Base-by-base conservation (phyloP, 2,329 filamentous ascomycete genomes). In the Colletotrichum tabaci region DNA sequence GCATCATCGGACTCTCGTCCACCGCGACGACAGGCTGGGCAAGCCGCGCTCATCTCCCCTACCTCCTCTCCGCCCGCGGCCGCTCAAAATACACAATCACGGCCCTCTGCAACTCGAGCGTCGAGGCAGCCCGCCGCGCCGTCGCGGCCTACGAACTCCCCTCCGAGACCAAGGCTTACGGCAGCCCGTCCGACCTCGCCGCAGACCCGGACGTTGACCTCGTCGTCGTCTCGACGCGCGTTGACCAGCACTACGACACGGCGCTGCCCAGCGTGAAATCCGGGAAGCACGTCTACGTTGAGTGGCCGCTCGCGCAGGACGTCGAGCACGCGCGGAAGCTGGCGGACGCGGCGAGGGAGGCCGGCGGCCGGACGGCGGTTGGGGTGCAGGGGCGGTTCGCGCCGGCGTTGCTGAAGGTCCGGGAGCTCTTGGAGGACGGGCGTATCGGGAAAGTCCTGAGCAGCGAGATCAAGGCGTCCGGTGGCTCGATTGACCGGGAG, bases 251-350 rank as follows among this genome's bases (percentile, higher is more conserved):
- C 73, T 81, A 84, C 53, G 70, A 79, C 2, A 84, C 83, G 1
- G 80, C 84, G 1, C 79, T 82, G 16, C 85, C 89, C 0, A 86
- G 84, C 21, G 73, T 90, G 1, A 79, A 80, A 15, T 86, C 87
- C 0, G 89, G 88, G 0, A 90, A 90, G 77, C 76, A 79, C 0
- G 82, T 88, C 0, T 91, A 82, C 67, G 82, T 89, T 0, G 89
- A 91, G 79, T 91, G 89, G 87, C 89, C 88, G 9, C 80, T 91
- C 1, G 87, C 86, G 0, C 78, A 85, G 16, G 83, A 86, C 64
- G 77, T 79, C 0, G 67, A 75, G 2, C 79, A 83, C 1, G 86
- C 84, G 0, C 74, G 76, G 18, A 84, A 86, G 53, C 77, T 91
- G 66, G 80, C 79, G 0, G 76, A 76, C 0, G 66, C 66, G 0